Base-by-base conservation (phyloP, 176 grass and related monocot species). In the Paspalum notatum region DNA sequence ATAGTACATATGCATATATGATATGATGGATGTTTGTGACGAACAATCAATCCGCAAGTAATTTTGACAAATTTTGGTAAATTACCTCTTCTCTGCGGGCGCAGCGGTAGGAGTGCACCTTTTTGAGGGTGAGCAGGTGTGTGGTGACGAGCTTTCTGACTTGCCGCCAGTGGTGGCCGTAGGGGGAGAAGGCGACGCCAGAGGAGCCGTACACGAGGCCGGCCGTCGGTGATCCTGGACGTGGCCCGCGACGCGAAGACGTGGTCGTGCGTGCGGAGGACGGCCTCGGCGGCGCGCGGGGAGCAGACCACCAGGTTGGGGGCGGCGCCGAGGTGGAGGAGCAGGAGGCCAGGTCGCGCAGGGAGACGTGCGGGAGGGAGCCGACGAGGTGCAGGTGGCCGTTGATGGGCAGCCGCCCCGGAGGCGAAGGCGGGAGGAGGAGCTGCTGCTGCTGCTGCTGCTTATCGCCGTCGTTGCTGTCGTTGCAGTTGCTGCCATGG, bases 361-460 rank as follows among this genome's bases (percentile, higher is more conserved):
- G 69, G 10, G 90, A 92, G 64, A 67, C 62, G 13, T 92, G 90
- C 3, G 87, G 83, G 18, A 62, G 76, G 9, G 45, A 39, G 18
- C 89, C 85, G 9, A 88, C 24, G 49, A 87, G 89, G 71, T 87
- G 89, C 16, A 87, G 54, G 81, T 91, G 85, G 4, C 85, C 89
- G 47, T 88, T 66, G 48, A 91, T 15, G 7, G 89, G 89, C 0
- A 85, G 57, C 65, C 46, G 43, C 49, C 32, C 82, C 6, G 81
- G 89, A 51, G 85, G 85, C 25, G 89, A 84, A 32, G 85, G 85
- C 18, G 40, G 71, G 10, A 3, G 16, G 8, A 0, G 37, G n/a
- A 12, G 56, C 1, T 52, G 10, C 9, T 7, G 9, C 10, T 58
- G 9, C 21, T 11, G 21, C 55, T n/a, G n/a, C n/a, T 32, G 32